A percentile compares a stretch with the other conserved stretches of the same genome.
Conservation (phyloP, 2,329 filamentous ascomycete genomes). For the Harringtonia lauricola region DNA sequence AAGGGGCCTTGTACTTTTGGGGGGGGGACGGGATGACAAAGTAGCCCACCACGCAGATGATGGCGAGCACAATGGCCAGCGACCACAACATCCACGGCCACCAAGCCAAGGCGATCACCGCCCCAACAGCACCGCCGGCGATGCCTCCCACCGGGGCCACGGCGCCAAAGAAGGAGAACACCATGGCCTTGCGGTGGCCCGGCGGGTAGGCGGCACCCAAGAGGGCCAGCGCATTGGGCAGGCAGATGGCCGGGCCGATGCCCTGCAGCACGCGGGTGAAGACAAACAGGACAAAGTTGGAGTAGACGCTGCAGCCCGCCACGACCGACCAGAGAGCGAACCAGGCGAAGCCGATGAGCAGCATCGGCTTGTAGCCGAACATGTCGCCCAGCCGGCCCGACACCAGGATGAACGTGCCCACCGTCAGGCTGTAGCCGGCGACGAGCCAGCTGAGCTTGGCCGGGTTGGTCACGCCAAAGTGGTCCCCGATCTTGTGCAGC, state of each 20-base stretch:
- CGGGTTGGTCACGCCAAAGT: constrained; percentile 28
- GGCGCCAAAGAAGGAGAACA: constrained; percentile 40
- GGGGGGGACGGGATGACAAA: constrained; percentile 12
- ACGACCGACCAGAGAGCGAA: constrained; percentile 40
- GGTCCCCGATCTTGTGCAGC: constrained; percentile 32
- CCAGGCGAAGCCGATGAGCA: constrained; percentile 42
- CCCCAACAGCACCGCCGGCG: constrained; percentile 28
- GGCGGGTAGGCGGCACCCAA: constrained; percentile 45
- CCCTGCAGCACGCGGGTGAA: constrained; percentile 14
- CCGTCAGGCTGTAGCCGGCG: constrained; percentile 42
- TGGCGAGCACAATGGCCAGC: constrained; percentile 9
- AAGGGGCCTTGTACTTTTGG: not conserved
- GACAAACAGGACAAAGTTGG: constrained; percentile 24
- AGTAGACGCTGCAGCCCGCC: constrained; percentile 32
- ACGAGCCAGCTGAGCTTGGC: constrained; percentile 42
- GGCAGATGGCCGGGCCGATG: constrained; percentile 49
- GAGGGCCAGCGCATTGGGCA: constrained; percentile 55
- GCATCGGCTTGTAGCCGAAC: constrained; percentile 43
- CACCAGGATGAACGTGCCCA: constrained; percentile 45
- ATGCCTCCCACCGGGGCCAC: constrained; percentile 33
- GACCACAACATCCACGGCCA: constrained; percentile 29
- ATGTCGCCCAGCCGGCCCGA: constrained; percentile 44
- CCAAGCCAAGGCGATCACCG: constrained; percentile 22
- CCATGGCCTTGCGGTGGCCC: constrained; percentile 46
- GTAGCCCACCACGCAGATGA: constrained; percentile 9